A percentile compares a stretch with the other conserved stretches of the same genome.
These are phyloP conservation scores for Sporobolomyces pararoseus DNA, from an alignment of 768 basidiomycete genomes.

Conservation along the genomic window DNA sequence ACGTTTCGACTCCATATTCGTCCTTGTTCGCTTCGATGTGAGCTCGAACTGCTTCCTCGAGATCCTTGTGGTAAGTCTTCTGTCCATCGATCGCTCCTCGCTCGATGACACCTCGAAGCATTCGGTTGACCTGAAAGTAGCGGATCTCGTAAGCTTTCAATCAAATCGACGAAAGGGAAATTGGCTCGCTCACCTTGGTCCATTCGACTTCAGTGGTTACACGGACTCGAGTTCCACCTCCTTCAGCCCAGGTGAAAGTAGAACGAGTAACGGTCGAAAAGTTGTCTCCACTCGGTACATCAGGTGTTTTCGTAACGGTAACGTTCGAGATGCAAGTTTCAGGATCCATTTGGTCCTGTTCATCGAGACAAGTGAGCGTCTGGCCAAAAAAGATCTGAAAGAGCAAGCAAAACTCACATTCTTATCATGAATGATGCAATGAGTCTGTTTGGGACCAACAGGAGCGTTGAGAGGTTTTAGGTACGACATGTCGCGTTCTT, in stretches of 20 bases:
- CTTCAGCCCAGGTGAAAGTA: slow-evolving; percentile 86
- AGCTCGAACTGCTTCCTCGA: slow-evolving; percentile 74
- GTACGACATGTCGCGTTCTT: slow-evolving; percentile 85
- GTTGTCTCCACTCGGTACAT: slow-evolving; percentile 86
- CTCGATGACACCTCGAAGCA: slow-evolving; percentile 94
- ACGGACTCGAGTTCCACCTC: slow-evolving; percentile 67
- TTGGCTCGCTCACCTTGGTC: slow-evolving; percentile 69
- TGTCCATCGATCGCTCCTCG: slow-evolving; percentile 68
- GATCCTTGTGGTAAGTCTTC: slow-evolving; percentile 73
- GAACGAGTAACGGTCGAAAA: slow-evolving; percentile 89
- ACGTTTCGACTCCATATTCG: slow-evolving; percentile 17
- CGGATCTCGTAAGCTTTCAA: too few relatives aligned
- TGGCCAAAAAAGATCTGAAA: neutral
- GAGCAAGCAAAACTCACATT: slow-evolving; percentile 51
- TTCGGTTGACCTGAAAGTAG: slow-evolving; percentile 48
- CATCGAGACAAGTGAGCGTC: slow-evolving; percentile 19
- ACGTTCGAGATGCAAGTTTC: slow-evolving; percentile 72
- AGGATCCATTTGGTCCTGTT: slow-evolving; percentile 60
- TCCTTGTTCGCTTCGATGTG: slow-evolving; percentile 61
- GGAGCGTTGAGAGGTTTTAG: slow-evolving; percentile 82
- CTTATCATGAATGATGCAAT: slow-evolving; percentile 88
- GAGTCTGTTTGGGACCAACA: slow-evolving; percentile 72
- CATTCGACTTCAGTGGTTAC: slow-evolving; percentile 91
- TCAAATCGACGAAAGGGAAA: too few relatives aligned
- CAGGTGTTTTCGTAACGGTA: slow-evolving; percentile 86